phyloP scores from a whole-genome alignment of 2,329 filamentous ascomycete genomes.

The Hypoxylon rubiginosum region DNA sequence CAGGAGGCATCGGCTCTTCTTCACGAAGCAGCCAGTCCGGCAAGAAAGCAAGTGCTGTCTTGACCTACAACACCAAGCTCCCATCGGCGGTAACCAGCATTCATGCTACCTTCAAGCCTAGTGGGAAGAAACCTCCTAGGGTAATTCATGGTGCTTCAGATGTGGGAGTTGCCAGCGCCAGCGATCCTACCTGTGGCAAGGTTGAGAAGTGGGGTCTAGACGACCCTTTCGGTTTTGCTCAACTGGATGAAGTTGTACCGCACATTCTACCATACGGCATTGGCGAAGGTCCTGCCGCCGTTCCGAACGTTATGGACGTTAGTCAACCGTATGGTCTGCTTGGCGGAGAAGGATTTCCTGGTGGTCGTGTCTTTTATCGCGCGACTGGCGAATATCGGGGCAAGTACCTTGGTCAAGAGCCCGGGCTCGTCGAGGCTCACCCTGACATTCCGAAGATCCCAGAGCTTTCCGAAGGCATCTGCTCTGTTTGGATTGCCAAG shows the following conservation, averaged over 20 bases:
- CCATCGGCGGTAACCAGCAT: constrained; percentile 83
- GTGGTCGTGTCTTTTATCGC: constrained; percentile 84
- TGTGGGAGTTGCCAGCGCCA: constrained; percentile 81
- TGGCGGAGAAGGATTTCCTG: constrained; percentile 87
- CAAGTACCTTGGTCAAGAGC: constrained; percentile 76
- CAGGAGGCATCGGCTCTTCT: constrained; percentile 65
- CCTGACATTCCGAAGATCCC: constrained; percentile 83
- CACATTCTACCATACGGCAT: constrained; percentile 82
- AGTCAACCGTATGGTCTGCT: constrained; percentile 88
- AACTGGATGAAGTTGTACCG: constrained; percentile 82
- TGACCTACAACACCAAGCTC: constrained; percentile 89
- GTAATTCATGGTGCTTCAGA: constrained; percentile 89
- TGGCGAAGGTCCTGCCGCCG: constrained; percentile 81
- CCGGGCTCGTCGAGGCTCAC: constrained; percentile 71
- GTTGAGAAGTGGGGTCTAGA: constrained; percentile 85
- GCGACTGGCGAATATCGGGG: constrained; percentile 80
- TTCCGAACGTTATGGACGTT: constrained; percentile 90
- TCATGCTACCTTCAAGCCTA: constrained; percentile 78
- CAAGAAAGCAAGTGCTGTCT: constrained; percentile 78
- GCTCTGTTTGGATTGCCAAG: constrained; percentile 91
- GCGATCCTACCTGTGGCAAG: constrained; percentile 82
- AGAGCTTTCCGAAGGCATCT: constrained; percentile 77
- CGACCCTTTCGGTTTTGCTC: constrained; percentile 79
- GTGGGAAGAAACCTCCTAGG: constrained; percentile 79
- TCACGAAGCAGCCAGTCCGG: constrained; percentile 64